These are phyloP conservation scores for Balakata baccata DNA, from an alignment of 345 rosid genomes.

Conservation along the genomic window DNA sequence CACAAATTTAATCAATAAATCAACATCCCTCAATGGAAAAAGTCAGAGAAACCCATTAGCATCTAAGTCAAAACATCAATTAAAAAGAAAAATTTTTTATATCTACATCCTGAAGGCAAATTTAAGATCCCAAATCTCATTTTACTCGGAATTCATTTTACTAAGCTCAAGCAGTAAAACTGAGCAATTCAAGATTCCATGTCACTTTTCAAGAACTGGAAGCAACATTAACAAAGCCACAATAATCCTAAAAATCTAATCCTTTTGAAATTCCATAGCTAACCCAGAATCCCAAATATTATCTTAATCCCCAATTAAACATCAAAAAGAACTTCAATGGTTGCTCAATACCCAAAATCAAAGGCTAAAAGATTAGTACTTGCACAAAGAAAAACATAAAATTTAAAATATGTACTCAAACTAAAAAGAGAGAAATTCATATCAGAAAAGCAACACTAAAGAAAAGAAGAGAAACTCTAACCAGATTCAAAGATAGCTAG, in stretches of 20 bases:
- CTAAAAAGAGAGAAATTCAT: not conserved
- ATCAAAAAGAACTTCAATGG: slow-evolving; percentile 10
- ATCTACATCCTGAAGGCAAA: slow-evolving; percentile 3
- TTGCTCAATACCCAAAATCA: slow-evolving; percentile 16
- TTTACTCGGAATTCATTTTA: not conserved
- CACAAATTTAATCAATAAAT: not conserved
- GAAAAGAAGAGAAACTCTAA: slow-evolving; percentile 18
- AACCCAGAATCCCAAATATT: slow-evolving; percentile 21
- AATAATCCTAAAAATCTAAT: not conserved
- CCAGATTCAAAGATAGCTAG: slow-evolving; percentile 25
- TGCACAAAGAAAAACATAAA: slow-evolving; percentile 6
- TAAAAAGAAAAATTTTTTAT: not conserved
- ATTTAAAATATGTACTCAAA: not conserved
- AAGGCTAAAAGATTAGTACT: slow-evolving; percentile 2
- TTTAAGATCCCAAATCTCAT: slow-evolving; percentile 7
- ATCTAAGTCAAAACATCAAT: slow-evolving; percentile 10
- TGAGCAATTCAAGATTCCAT: not conserved
- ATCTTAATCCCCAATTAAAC: slow-evolving; percentile 13
- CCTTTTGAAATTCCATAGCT: slow-evolving; percentile 9
- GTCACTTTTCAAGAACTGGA: not conserved
- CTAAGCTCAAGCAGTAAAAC: not conserved
- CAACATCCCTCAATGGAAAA: slow-evolving; percentile 8
- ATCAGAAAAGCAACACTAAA: not conserved
- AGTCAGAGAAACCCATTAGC: not conserved
- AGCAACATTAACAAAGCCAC: not conserved